Conservation (phyloP, 2,329 filamentous ascomycete genomes). For the Colletotrichum acutatum region DNA sequence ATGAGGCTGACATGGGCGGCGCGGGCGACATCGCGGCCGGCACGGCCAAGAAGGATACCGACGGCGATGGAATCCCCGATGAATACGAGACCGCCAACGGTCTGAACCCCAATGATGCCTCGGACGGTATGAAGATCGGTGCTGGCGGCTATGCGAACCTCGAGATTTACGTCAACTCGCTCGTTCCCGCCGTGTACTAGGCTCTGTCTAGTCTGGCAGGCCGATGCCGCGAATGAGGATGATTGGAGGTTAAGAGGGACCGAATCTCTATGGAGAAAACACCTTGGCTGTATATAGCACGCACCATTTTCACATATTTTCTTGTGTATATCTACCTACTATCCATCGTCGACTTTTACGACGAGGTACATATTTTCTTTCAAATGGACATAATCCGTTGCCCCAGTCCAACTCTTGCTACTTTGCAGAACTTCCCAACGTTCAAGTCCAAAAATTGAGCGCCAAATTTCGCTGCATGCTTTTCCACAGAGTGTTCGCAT, state of each 20-base stretch:
- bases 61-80: conserved; percentile 63
- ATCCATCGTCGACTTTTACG: not conserved
- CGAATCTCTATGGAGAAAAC: not conserved
- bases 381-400: not conserved
- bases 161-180: conserved; percentile 62
- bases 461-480: not conserved
- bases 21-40: conserved; percentile 52
- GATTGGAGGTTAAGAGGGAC: not conserved
- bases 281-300: conserved; percentile 14
- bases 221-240: not conserved
- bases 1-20: conserved; percentile 56
- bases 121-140: conserved; percentile 54
- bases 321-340: conserved; percentile 6
- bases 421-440: not conserved
- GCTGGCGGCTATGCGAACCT: conserved; percentile 57
- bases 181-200: conserved; percentile 50
- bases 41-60: conserved; percentile 52
- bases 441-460: too few relatives aligned
- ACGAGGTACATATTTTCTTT: conserved; percentile 5
- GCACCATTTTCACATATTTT: not conserved
- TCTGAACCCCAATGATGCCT: conserved; percentile 49
- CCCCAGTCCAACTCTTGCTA: not conserved
- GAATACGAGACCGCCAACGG: conserved; percentile 57
- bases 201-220: conserved; percentile 52
- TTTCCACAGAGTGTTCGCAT: not conserved